A percentile compares a stretch with the other conserved stretches of the same genome.
Conservation (phyloP, 805 yeast species). For the Saccharomycopsis sp. region DNA sequence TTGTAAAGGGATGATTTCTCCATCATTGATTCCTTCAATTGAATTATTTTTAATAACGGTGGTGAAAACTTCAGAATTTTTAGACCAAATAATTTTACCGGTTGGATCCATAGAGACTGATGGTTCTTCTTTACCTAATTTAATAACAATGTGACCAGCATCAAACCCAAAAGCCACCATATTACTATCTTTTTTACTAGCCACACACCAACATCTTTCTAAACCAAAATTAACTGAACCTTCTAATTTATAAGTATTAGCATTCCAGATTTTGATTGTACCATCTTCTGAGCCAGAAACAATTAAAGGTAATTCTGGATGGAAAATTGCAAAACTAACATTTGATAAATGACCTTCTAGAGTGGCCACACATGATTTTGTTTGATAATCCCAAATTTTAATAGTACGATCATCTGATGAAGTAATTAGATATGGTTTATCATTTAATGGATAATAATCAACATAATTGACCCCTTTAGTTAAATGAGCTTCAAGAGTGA, state of each 20-base stretch:
- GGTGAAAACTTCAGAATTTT: conserved; percentile 81
- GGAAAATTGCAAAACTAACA: conserved; percentile 95
- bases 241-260: conserved; percentile 88
- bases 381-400: conserved; percentile 94
- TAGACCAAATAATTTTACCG: conserved; percentile 87
- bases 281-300: conserved; percentile 97
- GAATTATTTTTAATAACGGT: conserved; percentile 59
- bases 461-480: conserved; percentile 92
- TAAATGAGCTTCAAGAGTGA: conserved; percentile 84
- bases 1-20: conserved; percentile 65
- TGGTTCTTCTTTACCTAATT: conserved; percentile 92
- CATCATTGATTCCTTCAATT: conserved; percentile 61
- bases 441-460: conserved; percentile 94
- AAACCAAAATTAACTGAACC: conserved; percentile 83
- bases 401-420: conserved; percentile 85
- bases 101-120: conserved; percentile 85
- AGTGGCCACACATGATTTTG: conserved; percentile 90
- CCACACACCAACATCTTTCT: conserved; percentile 95
- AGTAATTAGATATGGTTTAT: conserved; percentile 91
- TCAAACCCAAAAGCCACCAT: conserved; percentile 89
- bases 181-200: conserved; percentile 54
- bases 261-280: conserved; percentile 88
- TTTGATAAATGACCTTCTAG: conserved; percentile 89
- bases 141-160: conserved; percentile 81
- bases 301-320: conserved; percentile 92